Base-by-base conservation (phyloP, 2,329 filamentous ascomycete genomes). In the Paraphaeosphaeria minitans region DNA sequence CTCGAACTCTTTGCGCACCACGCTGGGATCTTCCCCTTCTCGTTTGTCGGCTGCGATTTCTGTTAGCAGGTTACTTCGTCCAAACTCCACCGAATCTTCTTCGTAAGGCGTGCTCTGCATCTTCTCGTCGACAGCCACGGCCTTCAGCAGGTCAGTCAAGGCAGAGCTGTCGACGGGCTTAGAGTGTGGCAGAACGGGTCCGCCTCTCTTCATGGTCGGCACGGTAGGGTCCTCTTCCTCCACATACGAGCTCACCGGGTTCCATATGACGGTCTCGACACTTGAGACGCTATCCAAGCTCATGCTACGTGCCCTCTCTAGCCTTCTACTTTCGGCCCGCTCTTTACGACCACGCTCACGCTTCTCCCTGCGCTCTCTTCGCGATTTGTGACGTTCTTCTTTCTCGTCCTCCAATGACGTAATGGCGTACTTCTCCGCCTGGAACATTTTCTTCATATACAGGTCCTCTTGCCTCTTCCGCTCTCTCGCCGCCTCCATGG, bases 191-290 rank as follows among this genome's bases (percentile, higher is more conserved):
- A 27, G 19, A n/a, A 8, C 12, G 7, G 39, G 19, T 2, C 7
- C 21, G n/a, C n/a, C 27, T 24, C n/a, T 42, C n/a, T 8, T 24
- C 13, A 16, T 13, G 1, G 37, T 31, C 1, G 43, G 45, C 10
- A 27, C 46, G 8, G 33, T 31, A 29, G 43, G 31, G 14, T 49
- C 33, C 21, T 53, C 24, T 41, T 43, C 48, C 31, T 16, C 4
- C 31, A n/a, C 5, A 19, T 24, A 16, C 16, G 35, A 22, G 9
- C n/a, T 46, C 27, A 24, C 27, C 8, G 55, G 55, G n/a, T 48
- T 33, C 21, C 39, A 49, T 5, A 60, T 48, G 4, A 39, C 27
- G 7, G 59, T 61, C 48, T 55, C 42, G 3, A 53, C 33, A 16
- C 49, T 52, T 13, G 37, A n/a, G 3, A 13, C 21, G 8, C 55